Base-by-base conservation (phyloP, 495 filamentous ascomycete species). In the Hyaloscypha finlandica region DNA sequence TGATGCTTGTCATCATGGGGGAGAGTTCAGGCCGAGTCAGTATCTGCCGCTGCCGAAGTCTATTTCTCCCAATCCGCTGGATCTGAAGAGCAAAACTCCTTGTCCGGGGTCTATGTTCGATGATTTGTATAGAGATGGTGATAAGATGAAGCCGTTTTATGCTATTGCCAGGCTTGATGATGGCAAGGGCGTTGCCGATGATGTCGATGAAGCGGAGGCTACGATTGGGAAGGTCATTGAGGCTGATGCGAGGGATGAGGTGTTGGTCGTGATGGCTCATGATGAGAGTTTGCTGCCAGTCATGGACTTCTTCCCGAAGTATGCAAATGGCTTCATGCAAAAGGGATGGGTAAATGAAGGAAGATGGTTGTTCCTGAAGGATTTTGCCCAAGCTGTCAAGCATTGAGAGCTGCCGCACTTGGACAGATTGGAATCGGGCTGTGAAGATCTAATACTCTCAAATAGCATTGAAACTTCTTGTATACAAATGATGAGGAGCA, bases 311-410 rank as follows among this genome's bases (percentile, higher is more conserved):
- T 87, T 81, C 62, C 86, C 86, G 0, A 71, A 75, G 45, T 76
- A 64, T 9, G 76, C 81, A 4, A 85, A 88, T 71, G 76, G 73
- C 0, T 89, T 83, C 75, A 75, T 76, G 60, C 54, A 78, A 64
- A 80, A 85, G 65, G 83, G 78, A 12, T 87, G 82, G 82, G 77
- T 78, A n/a, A 65, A 78, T 58, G 74, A 82, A 63, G 72, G 71
- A 3, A 70, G 77, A 25, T 89, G 86, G 86, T 65, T 75, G 63
- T 89, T 89, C 71, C 69, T 89, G 61, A 78, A 76, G 31, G 84
- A 88, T 63, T 88, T 86, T 71, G 78, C 74, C 0, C 68, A 74
- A 19, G 78, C 78, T 1, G 77, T 79, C 20, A 63, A 64, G 20
- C 42, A 67, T 19, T 67, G 57, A 67, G 11, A 48, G 42, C 42